phyloP scores from a whole-genome alignment of 2,329 filamentous ascomycete species.

The Cladophialophora immunda region DNA sequence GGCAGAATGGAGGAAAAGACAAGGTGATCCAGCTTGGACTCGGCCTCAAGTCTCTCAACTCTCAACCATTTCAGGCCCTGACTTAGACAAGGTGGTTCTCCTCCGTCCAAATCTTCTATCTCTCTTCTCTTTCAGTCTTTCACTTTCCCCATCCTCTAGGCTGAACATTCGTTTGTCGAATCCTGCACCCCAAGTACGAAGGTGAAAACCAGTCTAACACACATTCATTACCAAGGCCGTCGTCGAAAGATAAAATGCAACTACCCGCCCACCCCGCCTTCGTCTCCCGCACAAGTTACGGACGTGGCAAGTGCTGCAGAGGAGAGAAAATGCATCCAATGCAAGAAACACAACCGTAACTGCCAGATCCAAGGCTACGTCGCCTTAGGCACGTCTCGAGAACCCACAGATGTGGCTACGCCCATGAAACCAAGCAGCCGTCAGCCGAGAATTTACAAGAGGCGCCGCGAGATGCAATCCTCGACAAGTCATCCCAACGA shows the following conservation, averaged over 20 bases:
- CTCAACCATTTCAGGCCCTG: neutral
- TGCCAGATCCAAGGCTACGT: constrained; percentile 38
- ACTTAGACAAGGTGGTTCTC: neutral
- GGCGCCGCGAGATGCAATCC: constrained; percentile 18
- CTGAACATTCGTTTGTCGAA: no score
- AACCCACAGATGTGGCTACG: neutral
- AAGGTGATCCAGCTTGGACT: neutral
- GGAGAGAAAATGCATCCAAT: constrained; percentile 36
- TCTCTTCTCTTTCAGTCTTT: neutral
- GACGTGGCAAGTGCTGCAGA: neutral
- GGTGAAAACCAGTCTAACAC: neutral
- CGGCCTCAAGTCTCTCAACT: neutral
- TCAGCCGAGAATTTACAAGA: constrained; percentile 31
- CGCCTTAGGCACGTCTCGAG: constrained; percentile 4
- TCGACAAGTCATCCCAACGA: constrained; percentile 10
- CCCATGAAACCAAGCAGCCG: neutral
- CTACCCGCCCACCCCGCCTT: constrained; percentile 23
- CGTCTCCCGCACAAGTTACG: constrained; percentile 4
- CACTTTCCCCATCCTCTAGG: neutral
- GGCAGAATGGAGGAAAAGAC: neutral
- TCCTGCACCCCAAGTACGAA: neutral
- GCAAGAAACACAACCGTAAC: constrained; percentile 30
- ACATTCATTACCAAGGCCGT: constrained; percentile 32
- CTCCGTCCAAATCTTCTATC: neutral
- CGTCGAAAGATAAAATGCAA: constrained; percentile 42